Evolutionary conservation across 2,329 filamentous ascomycete genomes (phyloP), one percentile per base, ranked within the genome.

Genomic region (Colletotrichum trifolii): DNA sequence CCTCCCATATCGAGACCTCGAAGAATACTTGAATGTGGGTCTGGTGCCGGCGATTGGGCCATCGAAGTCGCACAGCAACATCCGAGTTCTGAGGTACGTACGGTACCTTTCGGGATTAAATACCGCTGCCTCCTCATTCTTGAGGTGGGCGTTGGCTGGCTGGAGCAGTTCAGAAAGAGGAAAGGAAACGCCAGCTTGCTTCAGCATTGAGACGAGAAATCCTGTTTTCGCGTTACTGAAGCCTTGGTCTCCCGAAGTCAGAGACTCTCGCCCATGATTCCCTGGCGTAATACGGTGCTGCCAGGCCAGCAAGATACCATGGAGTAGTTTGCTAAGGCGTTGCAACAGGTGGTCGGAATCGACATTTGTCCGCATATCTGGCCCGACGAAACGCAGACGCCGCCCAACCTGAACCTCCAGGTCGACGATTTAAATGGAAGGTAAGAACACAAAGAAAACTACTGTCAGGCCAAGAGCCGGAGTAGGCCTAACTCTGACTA

Each of bases 351-450:
- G 9, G 82, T 90, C 68, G 91, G 88, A 9, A 83, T 93, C 71
- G 91, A 94, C 73, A 87, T 93, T 68, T 89, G 88, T 70, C 89
- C 90, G 34, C 87, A 90, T 71, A 88, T 90, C 83, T 84, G 85
- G 64, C 89, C 89, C 43, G 87, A 90, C 53, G 85, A 88, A 69
- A 72, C 81, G 6, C 58, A 47, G 36, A 66, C 63, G n/a, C 88
- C 91, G 15, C 79, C 83, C 5, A 93, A 93, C 72, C 77, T 94
- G 60, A 88, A 89, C 71, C 81, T 93, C 59, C 89, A 93, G 75
- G 83, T 92, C 57, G 91, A 92, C 71, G 89, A 93, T 71, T 78
- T 93, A 46, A 93, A 93, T 72, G 82, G 83, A 71, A 81, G 83
- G 87, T 86, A 75, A 80, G 56, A 11, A n/a, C n/a, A 47, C 36